These are phyloP conservation scores for Rhododendron simsii DNA, from an alignment of 148 eudicot species.

Conservation along the genomic window DNA sequence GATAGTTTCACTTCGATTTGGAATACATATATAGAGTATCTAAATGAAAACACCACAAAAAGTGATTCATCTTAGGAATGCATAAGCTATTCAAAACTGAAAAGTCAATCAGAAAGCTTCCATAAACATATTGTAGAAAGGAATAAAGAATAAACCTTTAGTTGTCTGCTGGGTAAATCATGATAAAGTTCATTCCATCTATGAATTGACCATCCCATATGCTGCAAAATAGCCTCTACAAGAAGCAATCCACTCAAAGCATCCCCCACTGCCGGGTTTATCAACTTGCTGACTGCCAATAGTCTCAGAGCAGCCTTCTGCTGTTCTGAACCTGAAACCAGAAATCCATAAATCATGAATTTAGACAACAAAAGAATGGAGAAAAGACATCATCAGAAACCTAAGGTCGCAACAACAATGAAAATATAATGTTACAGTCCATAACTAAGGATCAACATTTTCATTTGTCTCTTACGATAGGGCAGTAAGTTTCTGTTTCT, in stretches of 20 bases:
- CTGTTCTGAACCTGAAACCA: conserved; percentile 63
- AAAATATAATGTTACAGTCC: neutral
- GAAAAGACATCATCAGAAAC: neutral
- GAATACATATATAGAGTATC: neutral
- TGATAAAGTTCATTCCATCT: conserved; percentile 80
- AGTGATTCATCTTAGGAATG: neutral
- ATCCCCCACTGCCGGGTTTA: conserved; percentile 94
- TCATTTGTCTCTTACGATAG: neutral
- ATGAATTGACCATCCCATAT: conserved; percentile 77
- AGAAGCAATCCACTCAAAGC: conserved; percentile 87
- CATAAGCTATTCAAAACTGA: neutral
- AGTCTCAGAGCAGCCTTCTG: conserved; percentile 78
- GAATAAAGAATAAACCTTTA: conserved; percentile 50
- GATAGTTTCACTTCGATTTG: neutral
- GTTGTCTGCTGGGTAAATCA: conserved; percentile 92
- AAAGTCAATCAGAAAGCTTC: neutral
- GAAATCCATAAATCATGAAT: neutral
- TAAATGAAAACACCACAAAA: neutral
- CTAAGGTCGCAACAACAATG: neutral
- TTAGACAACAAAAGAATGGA: neutral
- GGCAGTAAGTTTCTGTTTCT: neutral
- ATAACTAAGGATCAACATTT: neutral
- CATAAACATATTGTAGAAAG: neutral
- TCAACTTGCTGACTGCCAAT: conserved; percentile 75
- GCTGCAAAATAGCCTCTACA: conserved; percentile 76